Conservation (phyloP, 352 stramenopile genomes). For the Phytophthora pseudosyringae region DNA sequence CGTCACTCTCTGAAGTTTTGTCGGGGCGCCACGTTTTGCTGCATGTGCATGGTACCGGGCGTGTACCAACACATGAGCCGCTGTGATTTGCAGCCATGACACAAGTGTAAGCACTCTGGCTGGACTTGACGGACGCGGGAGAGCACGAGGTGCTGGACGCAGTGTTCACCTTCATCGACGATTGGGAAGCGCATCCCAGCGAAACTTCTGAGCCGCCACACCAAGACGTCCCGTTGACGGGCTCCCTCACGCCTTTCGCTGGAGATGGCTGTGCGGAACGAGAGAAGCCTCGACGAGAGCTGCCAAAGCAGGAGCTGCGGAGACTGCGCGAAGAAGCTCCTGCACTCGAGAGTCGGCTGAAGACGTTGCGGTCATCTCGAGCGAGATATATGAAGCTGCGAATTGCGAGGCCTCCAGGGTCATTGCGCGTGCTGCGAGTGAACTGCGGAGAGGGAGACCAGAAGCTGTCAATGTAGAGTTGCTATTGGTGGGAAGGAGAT, state of each 20-base stretch:
- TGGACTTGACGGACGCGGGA: not conserved
- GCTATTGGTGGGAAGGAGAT: constrained; percentile 9
- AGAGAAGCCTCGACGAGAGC: not conserved
- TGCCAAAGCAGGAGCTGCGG: too few relatives aligned
- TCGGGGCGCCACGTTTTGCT: constrained; percentile 20
- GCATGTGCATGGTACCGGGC: not conserved
- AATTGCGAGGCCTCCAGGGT: constrained; percentile 3
- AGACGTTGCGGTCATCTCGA: not conserved
- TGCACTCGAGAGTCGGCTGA: not conserved
- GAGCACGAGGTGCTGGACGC: constrained; percentile 6
- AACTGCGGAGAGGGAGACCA: not conserved
- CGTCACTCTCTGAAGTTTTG: constrained; percentile 3
- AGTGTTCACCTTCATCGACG: constrained; percentile 11
- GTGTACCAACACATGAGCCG: constrained; percentile 12
- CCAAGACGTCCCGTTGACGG: not conserved
- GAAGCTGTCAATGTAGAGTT: not conserved
- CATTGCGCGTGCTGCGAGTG: not conserved
- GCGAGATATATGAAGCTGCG: constrained; percentile 8
- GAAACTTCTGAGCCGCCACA: not conserved
- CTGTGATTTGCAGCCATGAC: constrained; percentile 21
- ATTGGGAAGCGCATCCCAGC: not conserved
- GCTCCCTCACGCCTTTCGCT: not conserved
- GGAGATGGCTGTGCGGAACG: not conserved
- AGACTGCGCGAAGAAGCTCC: constrained; percentile 6
- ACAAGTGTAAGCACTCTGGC: constrained; percentile 2